phyloP scores from a whole-genome alignment of 208 protist species.

The Acanthamoeba triangularis region DNA sequence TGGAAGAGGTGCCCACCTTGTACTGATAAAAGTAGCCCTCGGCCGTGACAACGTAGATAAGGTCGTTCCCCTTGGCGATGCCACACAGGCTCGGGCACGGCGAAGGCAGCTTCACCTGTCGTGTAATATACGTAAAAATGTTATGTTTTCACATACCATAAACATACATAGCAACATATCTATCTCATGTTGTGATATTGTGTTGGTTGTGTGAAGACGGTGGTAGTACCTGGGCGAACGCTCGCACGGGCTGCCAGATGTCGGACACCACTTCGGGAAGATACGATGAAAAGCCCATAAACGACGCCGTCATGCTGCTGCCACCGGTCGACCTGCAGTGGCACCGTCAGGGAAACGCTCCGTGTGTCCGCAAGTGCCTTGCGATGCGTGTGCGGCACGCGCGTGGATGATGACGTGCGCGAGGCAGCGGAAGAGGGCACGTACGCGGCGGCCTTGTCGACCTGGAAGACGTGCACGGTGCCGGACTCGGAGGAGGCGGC shows the following conservation, averaged over 20 bases:
- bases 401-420: not conserved
- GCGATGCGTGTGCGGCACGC: not conserved
- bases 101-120: conserved; percentile 56
- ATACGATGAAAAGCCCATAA: not conserved
- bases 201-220: too few species aligned
- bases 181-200: too few species aligned
- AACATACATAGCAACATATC: too few species aligned
- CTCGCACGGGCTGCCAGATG: conserved; percentile 52
- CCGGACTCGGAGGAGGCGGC: conserved; percentile 78
- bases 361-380: not conserved
- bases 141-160: too few species aligned
- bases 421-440: not conserved
- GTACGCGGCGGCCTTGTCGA: conserved; percentile 67
- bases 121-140: too few species aligned
- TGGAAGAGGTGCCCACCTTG: not conserved
- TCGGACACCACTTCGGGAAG: conserved; percentile 42
- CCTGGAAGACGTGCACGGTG: conserved; percentile 79
- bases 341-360: too few species aligned
- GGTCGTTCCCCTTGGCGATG: conserved; percentile 23
- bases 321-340: not conserved
- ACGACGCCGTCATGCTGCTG: conserved; percentile 1
- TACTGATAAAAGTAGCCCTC: conserved; percentile 71
- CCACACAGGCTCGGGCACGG: conserved; percentile 25
- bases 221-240: not conserved
- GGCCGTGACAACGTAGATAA: conserved; percentile 29